Evolutionary conservation across 2,329 filamentous ascomycete genomes (phyloP), one percentile per base, ranked within the genome.

Genomic region (Calonectria pseudoturangicola): DNA sequence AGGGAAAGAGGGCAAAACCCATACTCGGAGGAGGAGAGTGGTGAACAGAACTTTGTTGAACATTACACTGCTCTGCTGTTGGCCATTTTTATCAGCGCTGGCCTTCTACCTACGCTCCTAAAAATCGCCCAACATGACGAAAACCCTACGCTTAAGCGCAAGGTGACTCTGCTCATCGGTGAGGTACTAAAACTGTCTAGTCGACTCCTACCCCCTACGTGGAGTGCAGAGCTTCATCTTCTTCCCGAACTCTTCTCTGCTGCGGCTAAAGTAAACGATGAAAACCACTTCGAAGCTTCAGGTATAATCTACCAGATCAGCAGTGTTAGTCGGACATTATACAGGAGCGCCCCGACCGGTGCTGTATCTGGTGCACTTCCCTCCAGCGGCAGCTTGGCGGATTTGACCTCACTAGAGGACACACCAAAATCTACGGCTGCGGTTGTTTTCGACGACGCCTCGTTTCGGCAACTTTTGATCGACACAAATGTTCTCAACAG

Each of bases 261-360:
- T 0, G 95, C 96, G 5, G 89, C 94, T 2, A 89, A 92, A 41
- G 95, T 96, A 78, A 87, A 91, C 27, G 88, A 92, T 25, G 91
- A 96, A 36, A 89, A 92, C 28, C 92, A 95, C 68, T 96, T 96
- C 77, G 88, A 94, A 70, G 95, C 96, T 8, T 96, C 95, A 9
- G 93, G 95, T 9, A 97, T 97, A 21, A 95, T 99, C 15, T 99
- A 98, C 80, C 97, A 98, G 82, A 98, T 99, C 67, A 98, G 98
- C 85, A 98, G 96, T 81, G 95, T 99, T 76, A 99, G 96, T 83
- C 92, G 95, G 74, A 98, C 96, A 0, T 86, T 99, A 16, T 97
- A 97, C 81, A 91, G 95, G 70, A 97, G 95, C 60, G 90, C 91
- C 7, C 89, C 90, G 2, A 87, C 89, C 0, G 84, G 84, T 4